Conservation (phyloP, 2,329 filamentous ascomycete species). For the Xylariaceae sp. region DNA sequence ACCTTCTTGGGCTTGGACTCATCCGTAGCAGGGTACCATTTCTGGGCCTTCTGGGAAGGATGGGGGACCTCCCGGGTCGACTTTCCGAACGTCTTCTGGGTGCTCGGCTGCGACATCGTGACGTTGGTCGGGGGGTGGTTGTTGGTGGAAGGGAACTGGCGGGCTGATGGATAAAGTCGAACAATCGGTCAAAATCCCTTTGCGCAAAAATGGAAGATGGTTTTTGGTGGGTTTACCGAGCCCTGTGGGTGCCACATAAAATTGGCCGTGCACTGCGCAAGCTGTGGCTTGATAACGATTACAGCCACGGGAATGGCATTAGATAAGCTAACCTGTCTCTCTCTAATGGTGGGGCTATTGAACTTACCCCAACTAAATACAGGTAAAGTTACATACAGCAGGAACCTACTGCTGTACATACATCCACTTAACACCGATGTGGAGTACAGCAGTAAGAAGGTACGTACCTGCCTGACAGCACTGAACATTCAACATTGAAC, state of each 20-base stretch:
- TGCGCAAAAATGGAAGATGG: constrained; percentile 29
- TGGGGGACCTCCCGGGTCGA: constrained; percentile 87
- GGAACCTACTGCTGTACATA: too few species aligned
- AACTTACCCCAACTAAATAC: too few species aligned
- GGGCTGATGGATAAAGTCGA: constrained; percentile 22
- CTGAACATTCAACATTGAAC: too few species aligned
- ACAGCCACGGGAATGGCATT: constrained; percentile 13
- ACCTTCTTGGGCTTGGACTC: constrained; percentile 89
- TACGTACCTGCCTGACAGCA: constrained; percentile 1
- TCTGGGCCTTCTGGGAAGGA: constrained; percentile 86
- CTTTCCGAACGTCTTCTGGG: constrained; percentile 92
- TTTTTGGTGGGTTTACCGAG: constrained; percentile 32
- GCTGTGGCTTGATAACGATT: constrained; percentile 11
- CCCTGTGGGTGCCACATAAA: constrained; percentile 27
- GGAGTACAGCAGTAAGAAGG: too few species aligned
- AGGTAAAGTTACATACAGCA: too few species aligned
- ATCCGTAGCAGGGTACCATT: constrained; percentile 98
- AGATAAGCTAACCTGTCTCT: constrained; percentile 9
- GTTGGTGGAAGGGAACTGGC: constrained; percentile 25
- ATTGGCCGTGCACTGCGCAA: constrained; percentile 8
- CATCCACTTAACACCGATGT: too few species aligned
- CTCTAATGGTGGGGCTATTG: too few species aligned
- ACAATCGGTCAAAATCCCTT: constrained; percentile 24
- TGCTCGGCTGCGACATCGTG: constrained; percentile 68
- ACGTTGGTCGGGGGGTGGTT: constrained; percentile 42